A percentile compares a stretch with the other conserved stretches of the same genome.
These are phyloP conservation scores for Cryptococcus sp. DNA, from an alignment of 1,284 basidiomycete species.

Conservation along the genomic window DNA sequence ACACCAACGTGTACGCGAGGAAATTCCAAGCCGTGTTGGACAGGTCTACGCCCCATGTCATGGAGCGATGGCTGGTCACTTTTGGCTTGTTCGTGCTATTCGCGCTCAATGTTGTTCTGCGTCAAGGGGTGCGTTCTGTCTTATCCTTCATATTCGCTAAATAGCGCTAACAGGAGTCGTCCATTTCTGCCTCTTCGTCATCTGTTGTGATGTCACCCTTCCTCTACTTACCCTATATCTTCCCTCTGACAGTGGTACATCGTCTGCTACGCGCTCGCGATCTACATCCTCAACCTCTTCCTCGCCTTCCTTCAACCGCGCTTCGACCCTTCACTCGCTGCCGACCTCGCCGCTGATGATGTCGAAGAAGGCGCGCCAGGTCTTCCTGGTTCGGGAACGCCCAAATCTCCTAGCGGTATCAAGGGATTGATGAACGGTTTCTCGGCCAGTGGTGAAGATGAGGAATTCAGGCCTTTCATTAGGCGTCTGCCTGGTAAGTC, in stretches of 20 bases:
- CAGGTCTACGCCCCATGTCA: slow-evolving; percentile 82
- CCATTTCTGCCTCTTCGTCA: too few relatives aligned
- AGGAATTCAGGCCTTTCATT: slow-evolving; percentile 96
- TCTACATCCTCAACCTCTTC: slow-evolving; percentile 82
- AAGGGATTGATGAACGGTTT: slow-evolving; percentile 49
- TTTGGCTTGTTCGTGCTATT: slow-evolving; percentile 74
- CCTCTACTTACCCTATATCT: too few relatives aligned
- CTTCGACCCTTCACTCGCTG: slow-evolving; percentile 93
- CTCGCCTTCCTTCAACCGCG: slow-evolving; percentile 56
- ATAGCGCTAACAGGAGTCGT: not conserved
- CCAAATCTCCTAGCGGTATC: slow-evolving; percentile 36
- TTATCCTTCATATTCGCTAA: not conserved
- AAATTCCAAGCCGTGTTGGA: slow-evolving; percentile 79
- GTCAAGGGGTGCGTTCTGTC: slow-evolving; percentile 75
- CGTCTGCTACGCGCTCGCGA: slow-evolving; percentile 70
- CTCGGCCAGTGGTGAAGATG: slow-evolving; percentile 56
- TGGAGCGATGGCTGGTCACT: slow-evolving; percentile 87
- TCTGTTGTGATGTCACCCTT: too few relatives aligned
- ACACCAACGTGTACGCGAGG: slow-evolving; percentile 48
- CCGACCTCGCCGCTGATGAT: slow-evolving; percentile 89
- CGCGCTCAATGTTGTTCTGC: slow-evolving; percentile 79
- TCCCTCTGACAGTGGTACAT: slow-evolving; percentile 92
- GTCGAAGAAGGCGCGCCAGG: slow-evolving; percentile 85
- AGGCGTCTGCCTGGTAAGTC: slow-evolving; percentile 86
- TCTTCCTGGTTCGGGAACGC: slow-evolving; percentile 40